Base-by-base conservation (phyloP, 2,329 filamentous ascomycete genomes). In the Pseudocercospora musae region DNA sequence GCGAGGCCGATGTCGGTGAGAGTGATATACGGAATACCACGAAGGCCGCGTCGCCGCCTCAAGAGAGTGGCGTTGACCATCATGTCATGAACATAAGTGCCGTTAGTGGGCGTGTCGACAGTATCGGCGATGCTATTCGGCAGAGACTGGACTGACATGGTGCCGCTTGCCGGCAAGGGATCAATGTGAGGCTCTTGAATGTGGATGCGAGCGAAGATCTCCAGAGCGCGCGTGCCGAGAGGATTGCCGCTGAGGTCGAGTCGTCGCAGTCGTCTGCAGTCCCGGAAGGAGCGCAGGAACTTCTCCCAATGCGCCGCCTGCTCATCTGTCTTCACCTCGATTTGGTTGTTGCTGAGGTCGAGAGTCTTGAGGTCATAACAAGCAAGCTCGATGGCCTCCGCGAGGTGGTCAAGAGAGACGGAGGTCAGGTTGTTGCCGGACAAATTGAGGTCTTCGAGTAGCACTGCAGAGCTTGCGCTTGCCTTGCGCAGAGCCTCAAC, bases 211-310 rank as follows among this genome's bases (percentile, higher is more conserved):
- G 75, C 71, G 11, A 83, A 68, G 21, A 79, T 72, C 64, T 84
- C 81, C n/a, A 83, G 70, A 1, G 79, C 79, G 50, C 70, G 70
- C 5, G 73, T 60, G 9, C 81, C 79, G 40, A 75, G 70, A 4
- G 69, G 53, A 56, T 84, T 84, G 29, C 75, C 69, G 59, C 79
- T 77, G 18, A 84, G 68, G 65, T 83, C 79, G 8, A 83, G 66
- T 48, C 77, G 76, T 50, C 77, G 75, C 25, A 83, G 72, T 60
- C 77, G 69, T 33, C 69, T 77, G 68, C 80, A 82, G 20, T 71
- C 57, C 4, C 70, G 67, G 69, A 82, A 81, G 0, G 80, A 75
- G 5, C 70, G 60, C 13, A 83, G 68, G 60, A 84, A 84, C 0
- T 50, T 55, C 57, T 77, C 72, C 80, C 80, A 83, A 8, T 76